Evolutionary conservation across 2,329 filamentous ascomycete genomes (phyloP).

Genomic region (Fusarium sp.): DNA sequence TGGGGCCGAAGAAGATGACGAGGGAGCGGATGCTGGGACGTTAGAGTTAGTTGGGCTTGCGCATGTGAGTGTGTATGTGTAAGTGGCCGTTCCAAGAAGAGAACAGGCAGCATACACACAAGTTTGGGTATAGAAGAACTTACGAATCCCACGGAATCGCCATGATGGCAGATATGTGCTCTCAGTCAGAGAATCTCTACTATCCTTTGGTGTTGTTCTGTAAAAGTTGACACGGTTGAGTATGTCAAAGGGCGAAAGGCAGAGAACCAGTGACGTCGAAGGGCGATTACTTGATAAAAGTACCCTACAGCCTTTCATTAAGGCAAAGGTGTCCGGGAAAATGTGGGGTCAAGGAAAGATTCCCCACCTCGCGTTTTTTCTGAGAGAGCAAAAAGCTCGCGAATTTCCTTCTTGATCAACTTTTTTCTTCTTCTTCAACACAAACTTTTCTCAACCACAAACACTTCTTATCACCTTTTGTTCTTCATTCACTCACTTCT

Average conservation of each 20-base stretch:
- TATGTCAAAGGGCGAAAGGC: conserved; percentile 21
- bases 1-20: conserved; percentile 75
- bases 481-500: not conserved
- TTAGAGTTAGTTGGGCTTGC: conserved; percentile 23
- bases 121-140: conserved; percentile 11
- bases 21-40: conserved; percentile 64
- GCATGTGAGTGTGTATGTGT: conserved; percentile 13
- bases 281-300: conserved; percentile 15
- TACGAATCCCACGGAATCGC: conserved; percentile 48
- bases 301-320: conserved; percentile 12
- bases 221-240: conserved; percentile 32
- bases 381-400: conserved; percentile 21
- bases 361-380: conserved; percentile 7
- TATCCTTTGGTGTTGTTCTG: conserved; percentile 4
- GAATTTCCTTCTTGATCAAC: conserved; percentile 20
- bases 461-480: not conserved
- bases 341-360: no score
- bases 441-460: conserved; percentile 7
- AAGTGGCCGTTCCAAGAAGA: conserved; percentile 1
- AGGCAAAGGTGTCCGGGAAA: conserved; percentile 32
- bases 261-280: conserved; percentile 38
- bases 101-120: not conserved
- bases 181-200: not conserved
- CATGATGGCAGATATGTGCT: conserved; percentile 36
- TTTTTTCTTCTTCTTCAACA: conserved; percentile 23